Percentiles rank a stretch among this genome's conserved stretches.
phyloP scores from a whole-genome alignment of 2,329 filamentous ascomycete genomes.

The Phialemoniopsis sp. region DNA sequence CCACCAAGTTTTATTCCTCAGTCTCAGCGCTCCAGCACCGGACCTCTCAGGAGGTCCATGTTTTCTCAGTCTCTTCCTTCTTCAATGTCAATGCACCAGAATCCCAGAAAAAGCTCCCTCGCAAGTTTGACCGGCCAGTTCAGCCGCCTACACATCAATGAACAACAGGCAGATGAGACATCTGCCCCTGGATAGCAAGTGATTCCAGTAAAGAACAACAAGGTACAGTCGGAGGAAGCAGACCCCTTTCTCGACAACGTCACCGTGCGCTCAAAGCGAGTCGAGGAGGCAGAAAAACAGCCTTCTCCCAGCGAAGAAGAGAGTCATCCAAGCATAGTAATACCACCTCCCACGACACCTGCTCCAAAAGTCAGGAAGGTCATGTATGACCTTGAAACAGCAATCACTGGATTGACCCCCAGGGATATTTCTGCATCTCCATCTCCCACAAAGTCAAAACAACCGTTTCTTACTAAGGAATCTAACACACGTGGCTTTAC shows the following conservation, averaged over 20 bases:
- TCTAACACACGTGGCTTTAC: conserved; percentile 62
- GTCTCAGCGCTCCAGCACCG: conserved; percentile 8
- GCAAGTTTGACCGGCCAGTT: conserved; percentile 23
- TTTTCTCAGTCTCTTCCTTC: no score
- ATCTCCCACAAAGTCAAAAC: conserved; percentile 35
- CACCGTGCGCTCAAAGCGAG: conserved; percentile 16
- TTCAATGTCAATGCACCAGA: no score
- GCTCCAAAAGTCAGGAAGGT: neutral
- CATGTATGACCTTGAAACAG: conserved; percentile 18
- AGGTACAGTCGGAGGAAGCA: conserved; percentile 10
- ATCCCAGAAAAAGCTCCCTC: conserved; percentile 39
- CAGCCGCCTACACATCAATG: conserved; percentile 31
- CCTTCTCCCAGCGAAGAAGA: neutral
- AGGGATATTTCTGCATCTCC: conserved; percentile 32
- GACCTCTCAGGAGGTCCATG: conserved; percentile 12
- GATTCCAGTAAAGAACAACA: conserved; percentile 27
- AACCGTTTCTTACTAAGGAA: conserved; percentile 62
- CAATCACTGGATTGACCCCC: conserved; percentile 20
- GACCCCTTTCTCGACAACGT: conserved; percentile 9
- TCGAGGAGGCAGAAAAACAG: no score
- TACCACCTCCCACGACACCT: conserved; percentile 22
- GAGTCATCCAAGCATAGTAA: neutral
- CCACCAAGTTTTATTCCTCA: conserved; percentile 10
- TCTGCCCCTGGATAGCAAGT: conserved; percentile 37
- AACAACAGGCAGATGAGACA: conserved; percentile 15